Evolutionary conservation across 306 rosid species (phyloP).

Genomic region (Vicia villosa): DNA sequence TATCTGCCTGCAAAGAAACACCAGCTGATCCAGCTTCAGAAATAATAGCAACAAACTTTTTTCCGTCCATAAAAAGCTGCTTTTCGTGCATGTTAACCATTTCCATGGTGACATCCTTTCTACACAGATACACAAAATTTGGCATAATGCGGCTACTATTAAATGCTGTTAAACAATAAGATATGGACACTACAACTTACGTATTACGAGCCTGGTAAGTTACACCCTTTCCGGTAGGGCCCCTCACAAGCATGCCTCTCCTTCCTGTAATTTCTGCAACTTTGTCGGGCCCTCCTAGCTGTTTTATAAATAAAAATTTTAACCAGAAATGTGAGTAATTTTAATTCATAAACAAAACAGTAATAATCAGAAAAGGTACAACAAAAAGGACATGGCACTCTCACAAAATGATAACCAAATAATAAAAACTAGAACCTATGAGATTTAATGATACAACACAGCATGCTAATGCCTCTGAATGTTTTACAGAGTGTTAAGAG

Average conservation of each 20-base stretch:
- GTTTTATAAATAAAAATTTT: constrained; percentile 36
- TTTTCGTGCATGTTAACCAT: constrained; percentile 99
- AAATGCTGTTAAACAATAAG: constrained; percentile 2
- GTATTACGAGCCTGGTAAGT: constrained; percentile 96
- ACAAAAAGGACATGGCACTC: neutral
- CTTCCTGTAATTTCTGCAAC: constrained; percentile 98
- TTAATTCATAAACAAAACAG: neutral
- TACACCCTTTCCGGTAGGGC: constrained; percentile 90
- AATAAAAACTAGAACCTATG: constrained; percentile 23
- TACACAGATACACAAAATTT: constrained; percentile 42
- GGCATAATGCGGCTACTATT: constrained; percentile 21
- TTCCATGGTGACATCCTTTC: constrained; percentile 95
- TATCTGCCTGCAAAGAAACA: constrained; percentile 97
- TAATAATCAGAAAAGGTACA: neutral
- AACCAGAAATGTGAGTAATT: constrained; percentile 21
- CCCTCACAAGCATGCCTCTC: constrained; percentile 99
- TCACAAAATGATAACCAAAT: constrained; percentile 7
- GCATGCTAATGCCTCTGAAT: constrained; percentile 1
- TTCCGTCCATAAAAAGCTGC: constrained; percentile 97
- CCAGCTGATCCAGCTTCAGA: constrained; percentile 99
- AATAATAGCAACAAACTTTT: constrained; percentile 87
- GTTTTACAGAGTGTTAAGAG: too few relatives aligned
- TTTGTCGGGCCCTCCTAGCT: constrained; percentile 98
- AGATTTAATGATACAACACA: neutral
- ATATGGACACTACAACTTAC: constrained; percentile 57